Percentiles rank a stretch among this genome's conserved stretches.
phyloP scores from a whole-genome alignment of 176 grass and related monocot species.

The Musa troglodytarum region DNA sequence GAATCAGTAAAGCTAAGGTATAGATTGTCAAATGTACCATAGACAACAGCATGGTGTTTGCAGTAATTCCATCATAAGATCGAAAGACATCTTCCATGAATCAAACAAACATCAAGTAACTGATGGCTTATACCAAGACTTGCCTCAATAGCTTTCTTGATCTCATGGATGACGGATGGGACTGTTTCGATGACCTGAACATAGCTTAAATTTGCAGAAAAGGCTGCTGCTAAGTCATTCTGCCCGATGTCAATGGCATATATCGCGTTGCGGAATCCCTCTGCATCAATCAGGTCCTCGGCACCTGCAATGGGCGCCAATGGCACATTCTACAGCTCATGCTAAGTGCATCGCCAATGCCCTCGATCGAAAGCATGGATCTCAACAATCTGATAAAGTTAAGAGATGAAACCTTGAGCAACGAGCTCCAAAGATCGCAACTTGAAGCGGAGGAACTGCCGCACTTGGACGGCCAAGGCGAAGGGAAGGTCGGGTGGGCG shows the following conservation, averaged over 20 bases:
- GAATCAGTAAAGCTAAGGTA: too few species aligned
- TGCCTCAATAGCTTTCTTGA: constrained; percentile 59
- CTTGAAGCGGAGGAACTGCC: constrained; percentile 57
- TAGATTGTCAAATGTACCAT: too few species aligned
- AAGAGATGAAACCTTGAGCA: constrained; percentile 21
- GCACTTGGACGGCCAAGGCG: constrained; percentile 48
- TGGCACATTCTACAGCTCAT: not conserved
- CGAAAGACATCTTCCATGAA: not conserved
- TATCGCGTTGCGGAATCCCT: constrained; percentile 44
- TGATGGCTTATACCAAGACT: not conserved
- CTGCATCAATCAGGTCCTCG: constrained; percentile 22
- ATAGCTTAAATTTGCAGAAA: constrained; percentile 35
- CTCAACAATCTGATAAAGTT: too few species aligned
- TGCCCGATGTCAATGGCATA: constrained; percentile 86
- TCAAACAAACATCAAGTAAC: not conserved
- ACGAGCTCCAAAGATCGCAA: constrained; percentile 41
- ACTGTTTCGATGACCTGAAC: constrained; percentile 42
- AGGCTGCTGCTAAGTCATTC: constrained; percentile 52
- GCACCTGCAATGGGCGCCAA: constrained; percentile 26
- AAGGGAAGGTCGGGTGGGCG: constrained; percentile 39
- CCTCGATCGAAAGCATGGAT: too few species aligned
- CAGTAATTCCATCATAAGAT: not conserved
- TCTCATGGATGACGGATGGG: constrained; percentile 45
- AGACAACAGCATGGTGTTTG: not conserved
- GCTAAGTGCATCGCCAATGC: too few species aligned